Conservation (phyloP, 2,329 filamentous ascomycete genomes). For the Chrysoporthe austroafricana region DNA sequence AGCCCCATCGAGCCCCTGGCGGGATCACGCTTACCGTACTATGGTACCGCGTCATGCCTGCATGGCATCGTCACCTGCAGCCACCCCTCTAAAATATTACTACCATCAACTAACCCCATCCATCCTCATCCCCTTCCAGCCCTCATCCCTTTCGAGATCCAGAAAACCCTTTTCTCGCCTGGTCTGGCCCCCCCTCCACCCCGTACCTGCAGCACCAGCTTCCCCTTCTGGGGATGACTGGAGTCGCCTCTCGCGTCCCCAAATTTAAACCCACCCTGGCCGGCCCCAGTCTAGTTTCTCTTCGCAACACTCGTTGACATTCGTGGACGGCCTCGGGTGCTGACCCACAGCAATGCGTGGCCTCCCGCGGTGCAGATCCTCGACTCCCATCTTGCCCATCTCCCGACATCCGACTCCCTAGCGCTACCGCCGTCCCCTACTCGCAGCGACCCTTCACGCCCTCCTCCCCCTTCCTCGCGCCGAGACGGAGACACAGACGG, state of each 20-base stretch:
- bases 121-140: not conserved
- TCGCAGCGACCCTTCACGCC: no score
- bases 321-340: not conserved
- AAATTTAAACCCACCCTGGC: constrained; percentile 2
- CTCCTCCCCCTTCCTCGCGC: not conserved
- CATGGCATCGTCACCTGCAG: constrained; percentile 1
- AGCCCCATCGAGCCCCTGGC: no score
- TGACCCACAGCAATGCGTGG: constrained; percentile 15
- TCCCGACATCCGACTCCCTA: constrained; percentile 11
- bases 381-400: constrained; percentile 4
- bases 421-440: not conserved
- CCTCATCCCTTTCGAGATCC: not conserved
- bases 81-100: not conserved
- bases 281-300: constrained; percentile 4
- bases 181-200: not conserved
- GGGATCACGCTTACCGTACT: no score
- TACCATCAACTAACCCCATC: not conserved
- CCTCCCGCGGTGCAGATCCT: constrained; percentile 10
- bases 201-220: not conserved
- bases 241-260: not conserved
- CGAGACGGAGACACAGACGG: not conserved
- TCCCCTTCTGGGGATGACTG: not conserved
- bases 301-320: not conserved
- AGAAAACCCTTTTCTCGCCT: not conserved
- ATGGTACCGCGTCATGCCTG: not conserved